A percentile compares a stretch with the other conserved stretches of the same genome.
Conservation (phyloP, 257 asterid species). For the Nicotiana obtusifolia region DNA sequence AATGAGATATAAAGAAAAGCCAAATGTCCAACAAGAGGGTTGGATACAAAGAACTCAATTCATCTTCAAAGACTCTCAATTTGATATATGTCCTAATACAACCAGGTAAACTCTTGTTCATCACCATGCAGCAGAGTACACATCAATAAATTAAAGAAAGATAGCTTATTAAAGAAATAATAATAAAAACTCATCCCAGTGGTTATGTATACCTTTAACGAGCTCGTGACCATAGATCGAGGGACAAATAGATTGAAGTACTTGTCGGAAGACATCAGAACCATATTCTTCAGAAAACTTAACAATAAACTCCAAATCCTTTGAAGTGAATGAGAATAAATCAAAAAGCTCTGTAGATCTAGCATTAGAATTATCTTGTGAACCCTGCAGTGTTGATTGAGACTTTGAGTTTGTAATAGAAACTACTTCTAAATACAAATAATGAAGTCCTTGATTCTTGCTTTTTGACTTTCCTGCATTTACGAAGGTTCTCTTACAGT, state of each 20-base stretch:
- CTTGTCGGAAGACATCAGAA: conserved; percentile 66
- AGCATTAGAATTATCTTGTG: conserved; percentile 34
- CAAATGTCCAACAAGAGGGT: too few species aligned
- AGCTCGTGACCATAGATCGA: conserved; percentile 95
- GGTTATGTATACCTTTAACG: conserved; percentile 61
- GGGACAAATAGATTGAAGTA: conserved; percentile 88
- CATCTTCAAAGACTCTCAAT: too few species aligned
- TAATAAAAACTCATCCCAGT: background rate
- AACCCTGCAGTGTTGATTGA: conserved; percentile 47
- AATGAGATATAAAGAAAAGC: too few species aligned
- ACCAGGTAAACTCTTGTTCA: too few species aligned
- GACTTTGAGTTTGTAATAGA: conserved; percentile 79
- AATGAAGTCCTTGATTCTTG: conserved; percentile 73
- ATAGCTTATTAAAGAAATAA: background rate
- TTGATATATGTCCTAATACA: too few species aligned
- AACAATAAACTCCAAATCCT: conserved; percentile 81
- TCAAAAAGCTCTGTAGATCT: conserved; percentile 55
- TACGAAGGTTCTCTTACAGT: too few species aligned
- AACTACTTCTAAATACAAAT: conserved; percentile 72
- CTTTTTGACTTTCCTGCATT: conserved; percentile 73
- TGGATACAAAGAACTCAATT: too few species aligned
- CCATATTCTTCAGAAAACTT: conserved; percentile 86
- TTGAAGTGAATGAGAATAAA: conserved; percentile 70
- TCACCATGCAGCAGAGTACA: too few species aligned
- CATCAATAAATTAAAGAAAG: background rate